These are phyloP conservation scores for Solanum hybrid DNA, from an alignment of 305 asterid genomes.

Conservation along the genomic window DNA sequence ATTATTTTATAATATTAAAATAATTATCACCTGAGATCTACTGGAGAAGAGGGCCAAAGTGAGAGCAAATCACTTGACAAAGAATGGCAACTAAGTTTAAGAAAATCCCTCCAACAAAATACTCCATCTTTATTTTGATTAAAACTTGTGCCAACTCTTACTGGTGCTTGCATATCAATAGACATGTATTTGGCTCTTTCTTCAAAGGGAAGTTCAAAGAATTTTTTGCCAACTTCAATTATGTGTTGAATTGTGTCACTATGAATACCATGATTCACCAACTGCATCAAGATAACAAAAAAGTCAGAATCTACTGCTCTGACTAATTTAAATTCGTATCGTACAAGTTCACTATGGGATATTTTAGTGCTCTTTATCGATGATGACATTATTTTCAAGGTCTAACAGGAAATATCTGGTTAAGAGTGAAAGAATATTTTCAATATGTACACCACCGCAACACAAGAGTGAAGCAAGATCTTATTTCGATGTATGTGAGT, in stretches of 20 bases:
- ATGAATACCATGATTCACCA: constrained; percentile 24
- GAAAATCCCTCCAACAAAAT: constrained; percentile 30
- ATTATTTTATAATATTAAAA: not conserved
- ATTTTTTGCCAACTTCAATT: constrained; percentile 1
- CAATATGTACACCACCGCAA: not conserved
- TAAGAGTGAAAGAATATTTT: not conserved
- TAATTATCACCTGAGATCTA: constrained; percentile 14
- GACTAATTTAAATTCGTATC: not conserved
- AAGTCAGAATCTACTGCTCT: not conserved
- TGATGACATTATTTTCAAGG: no score
- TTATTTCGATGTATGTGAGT: not conserved
- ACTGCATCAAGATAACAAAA: constrained; percentile 4
- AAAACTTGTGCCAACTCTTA: constrained; percentile 24
- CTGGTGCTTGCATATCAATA: constrained; percentile 12
- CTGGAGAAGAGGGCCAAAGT: constrained; percentile 28
- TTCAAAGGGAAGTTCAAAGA: constrained; percentile 22
- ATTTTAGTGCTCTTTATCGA: not conserved
- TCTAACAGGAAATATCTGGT: not conserved
- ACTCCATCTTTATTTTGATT: constrained; percentile 25
- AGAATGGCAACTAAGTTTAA: constrained; percentile 16
- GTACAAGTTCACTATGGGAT: not conserved
- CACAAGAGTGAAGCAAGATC: not conserved
- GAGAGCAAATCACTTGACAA: constrained; percentile 2
- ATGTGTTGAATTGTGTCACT: not conserved
- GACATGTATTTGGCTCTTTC: constrained; percentile 25